A percentile compares a stretch with the other conserved stretches of the same genome.
These are phyloP conservation scores for Phytophthora boehmeriae DNA, from an alignment of 352 stramenopile genomes.

Conservation along the genomic window DNA sequence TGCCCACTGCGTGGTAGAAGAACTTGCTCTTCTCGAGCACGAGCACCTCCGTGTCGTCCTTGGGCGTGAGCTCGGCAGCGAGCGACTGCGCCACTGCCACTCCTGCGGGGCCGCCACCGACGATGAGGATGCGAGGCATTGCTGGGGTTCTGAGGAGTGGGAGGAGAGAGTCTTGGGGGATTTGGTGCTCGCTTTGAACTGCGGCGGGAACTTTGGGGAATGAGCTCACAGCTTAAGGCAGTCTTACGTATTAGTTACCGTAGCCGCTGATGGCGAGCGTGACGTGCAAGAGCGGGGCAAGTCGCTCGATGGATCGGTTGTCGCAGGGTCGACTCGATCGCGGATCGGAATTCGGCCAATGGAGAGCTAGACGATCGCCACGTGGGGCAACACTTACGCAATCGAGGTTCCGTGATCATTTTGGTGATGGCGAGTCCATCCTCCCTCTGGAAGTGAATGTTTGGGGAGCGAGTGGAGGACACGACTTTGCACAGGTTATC, in stretches of 20 bases:
- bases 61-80: conserved; percentile 31
- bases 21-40: conserved; percentile 64
- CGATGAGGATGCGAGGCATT: conserved; percentile 56
- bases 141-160: neutral
- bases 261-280: conserved; percentile 2
- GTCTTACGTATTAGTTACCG: neutral
- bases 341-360: conserved; percentile 11
- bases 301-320: neutral
- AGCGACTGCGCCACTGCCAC: conserved; percentile 50
- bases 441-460: neutral
- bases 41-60: conserved; percentile 48
- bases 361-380: neutral
- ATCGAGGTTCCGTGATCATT: conserved; percentile 16
- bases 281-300: conserved; percentile 20
- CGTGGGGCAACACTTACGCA: conserved; percentile 19
- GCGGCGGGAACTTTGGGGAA: conserved; percentile 21
- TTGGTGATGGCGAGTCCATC: neutral
- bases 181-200: conserved; percentile 10
- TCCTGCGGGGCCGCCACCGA: conserved; percentile 54
- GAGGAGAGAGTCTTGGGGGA: neutral
- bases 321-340: conserved; percentile 5
- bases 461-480: too few relatives aligned
- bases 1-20: conserved; percentile 52
- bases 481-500: too few relatives aligned
- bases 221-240: conserved; percentile 16